phyloP scores from a whole-genome alignment of 2,329 filamentous ascomycete species.

The Westerdykella aurantiaca region DNA sequence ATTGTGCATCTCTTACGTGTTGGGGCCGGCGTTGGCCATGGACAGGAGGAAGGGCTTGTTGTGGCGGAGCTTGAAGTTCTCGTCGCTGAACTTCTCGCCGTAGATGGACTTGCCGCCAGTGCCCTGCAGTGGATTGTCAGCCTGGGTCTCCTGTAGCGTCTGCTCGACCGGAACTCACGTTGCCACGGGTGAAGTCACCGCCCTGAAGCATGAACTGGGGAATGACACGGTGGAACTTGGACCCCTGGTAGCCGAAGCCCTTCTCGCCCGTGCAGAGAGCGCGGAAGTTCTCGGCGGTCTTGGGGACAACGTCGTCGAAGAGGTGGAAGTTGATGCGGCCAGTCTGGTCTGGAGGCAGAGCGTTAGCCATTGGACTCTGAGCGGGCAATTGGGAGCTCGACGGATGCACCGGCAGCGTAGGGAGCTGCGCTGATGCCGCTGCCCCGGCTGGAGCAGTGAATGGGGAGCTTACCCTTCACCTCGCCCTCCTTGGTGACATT shows the following conservation, averaged over 20 bases:
- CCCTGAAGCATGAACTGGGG: conserved; percentile 93
- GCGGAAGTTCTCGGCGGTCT: conserved; percentile 80
- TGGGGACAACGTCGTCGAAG: conserved; percentile 79
- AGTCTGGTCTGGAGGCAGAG: conserved; percentile 52
- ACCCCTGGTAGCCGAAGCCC: conserved; percentile 77
- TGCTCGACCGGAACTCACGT: conserved; percentile 55
- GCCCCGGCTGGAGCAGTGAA: conserved; percentile 1
- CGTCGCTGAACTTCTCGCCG: conserved; percentile 87
- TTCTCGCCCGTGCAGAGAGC: conserved; percentile 75
- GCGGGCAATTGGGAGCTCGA: too few relatives aligned
- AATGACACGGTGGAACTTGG: conserved; percentile 89
- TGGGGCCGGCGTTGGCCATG: conserved; percentile 92
- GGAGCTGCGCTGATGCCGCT: background rate
- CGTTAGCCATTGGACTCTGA: conserved; percentile 15
- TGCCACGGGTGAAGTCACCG: conserved; percentile 88
- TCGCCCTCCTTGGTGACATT: conserved; percentile 43
- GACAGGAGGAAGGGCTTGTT: conserved; percentile 71
- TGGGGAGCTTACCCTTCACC: conserved; percentile 54
- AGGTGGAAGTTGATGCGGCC: conserved; percentile 87
- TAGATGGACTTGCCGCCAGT: conserved; percentile 93
- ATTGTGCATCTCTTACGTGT: conserved; percentile 59
- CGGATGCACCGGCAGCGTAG: background rate
- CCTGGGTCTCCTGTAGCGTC: too few relatives aligned
- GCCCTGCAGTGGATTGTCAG: conserved; percentile 50
- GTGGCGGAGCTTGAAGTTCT: conserved; percentile 83